Evolutionary conservation across 306 rosid species (phyloP).

Genomic region (Acacia crassicarpa): DNA sequence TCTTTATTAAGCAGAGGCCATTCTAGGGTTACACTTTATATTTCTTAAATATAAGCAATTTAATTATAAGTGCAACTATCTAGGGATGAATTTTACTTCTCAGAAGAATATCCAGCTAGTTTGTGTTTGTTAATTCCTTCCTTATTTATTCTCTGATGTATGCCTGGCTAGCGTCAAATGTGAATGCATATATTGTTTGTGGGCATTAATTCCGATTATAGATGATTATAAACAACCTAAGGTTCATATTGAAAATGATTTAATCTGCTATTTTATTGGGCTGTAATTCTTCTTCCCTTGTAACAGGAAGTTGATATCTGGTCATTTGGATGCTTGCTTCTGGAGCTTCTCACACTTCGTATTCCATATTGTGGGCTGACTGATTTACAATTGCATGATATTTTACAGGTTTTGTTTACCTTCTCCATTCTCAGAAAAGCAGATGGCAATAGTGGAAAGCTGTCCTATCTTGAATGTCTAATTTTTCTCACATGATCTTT

Average conservation of each 20-base stretch:
- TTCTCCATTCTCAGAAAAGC: background rate
- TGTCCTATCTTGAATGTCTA: background rate
- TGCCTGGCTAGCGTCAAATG: background rate
- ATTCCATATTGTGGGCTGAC: conserved; percentile 68
- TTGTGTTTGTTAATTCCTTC: background rate
- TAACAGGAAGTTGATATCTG: conserved; percentile 94
- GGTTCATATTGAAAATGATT: background rate
- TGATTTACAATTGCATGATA: conserved; percentile 63
- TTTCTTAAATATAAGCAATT: conserved; percentile 1
- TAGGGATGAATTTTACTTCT: background rate
- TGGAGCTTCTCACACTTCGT: conserved; percentile 77
- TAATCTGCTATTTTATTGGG: conserved; percentile 5
- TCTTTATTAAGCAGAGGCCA: background rate
- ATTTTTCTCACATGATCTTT: conserved; percentile 19
- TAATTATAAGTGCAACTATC: background rate
- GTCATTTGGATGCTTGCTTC: conserved; percentile 94
- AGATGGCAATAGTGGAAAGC: background rate
- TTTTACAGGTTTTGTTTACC: conserved; percentile 59
- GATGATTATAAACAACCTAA: background rate
- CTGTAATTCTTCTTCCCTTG: conserved; percentile 21
- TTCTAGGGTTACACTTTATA: background rate
- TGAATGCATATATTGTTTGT: conserved; percentile 9
- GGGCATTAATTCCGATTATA: background rate
- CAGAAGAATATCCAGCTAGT: background rate
- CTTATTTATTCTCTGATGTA: background rate